Percentiles rank a stretch among this genome's conserved stretches.
Conservation (phyloP, 306 rosid genomes). For the Macrotyloma uniflorum region DNA sequence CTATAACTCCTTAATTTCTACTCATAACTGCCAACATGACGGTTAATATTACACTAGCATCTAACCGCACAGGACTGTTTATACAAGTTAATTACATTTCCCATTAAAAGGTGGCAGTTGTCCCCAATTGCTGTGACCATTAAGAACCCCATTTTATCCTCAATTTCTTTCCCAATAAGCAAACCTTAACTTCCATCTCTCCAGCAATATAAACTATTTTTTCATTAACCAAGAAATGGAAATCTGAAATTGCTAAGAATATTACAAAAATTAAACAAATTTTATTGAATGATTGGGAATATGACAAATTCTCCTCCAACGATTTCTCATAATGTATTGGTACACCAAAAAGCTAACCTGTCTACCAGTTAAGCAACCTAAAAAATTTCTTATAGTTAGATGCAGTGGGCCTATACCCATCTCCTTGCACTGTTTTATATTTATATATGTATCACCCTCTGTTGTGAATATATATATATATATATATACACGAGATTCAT, state of each 20-base stretch:
- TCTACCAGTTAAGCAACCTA: neutral
- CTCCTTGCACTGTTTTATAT: too few relatives aligned
- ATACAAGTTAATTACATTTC: neutral
- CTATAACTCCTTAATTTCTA: neutral
- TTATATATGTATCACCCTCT: too few relatives aligned
- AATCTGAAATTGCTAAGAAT: neutral
- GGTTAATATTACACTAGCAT: neutral
- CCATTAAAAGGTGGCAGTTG: neutral
- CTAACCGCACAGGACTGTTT: neutral
- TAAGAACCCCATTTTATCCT: neutral
- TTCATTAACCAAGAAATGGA: neutral
- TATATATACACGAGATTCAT: too few relatives aligned
- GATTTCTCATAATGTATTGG: neutral
- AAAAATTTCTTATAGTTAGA: conserved; percentile 1
- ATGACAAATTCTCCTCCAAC: neutral
- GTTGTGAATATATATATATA: too few relatives aligned
- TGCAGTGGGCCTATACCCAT: too few relatives aligned
- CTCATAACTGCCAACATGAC: neutral
- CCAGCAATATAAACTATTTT: neutral
- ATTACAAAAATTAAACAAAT: neutral
- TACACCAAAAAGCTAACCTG: neutral
- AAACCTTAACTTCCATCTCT: neutral
- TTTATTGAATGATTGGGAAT: neutral
- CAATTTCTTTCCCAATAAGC: neutral
- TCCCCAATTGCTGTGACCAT: neutral